Conservation (phyloP, 164 flowering plant species). For the Protea cynaroides region DNA sequence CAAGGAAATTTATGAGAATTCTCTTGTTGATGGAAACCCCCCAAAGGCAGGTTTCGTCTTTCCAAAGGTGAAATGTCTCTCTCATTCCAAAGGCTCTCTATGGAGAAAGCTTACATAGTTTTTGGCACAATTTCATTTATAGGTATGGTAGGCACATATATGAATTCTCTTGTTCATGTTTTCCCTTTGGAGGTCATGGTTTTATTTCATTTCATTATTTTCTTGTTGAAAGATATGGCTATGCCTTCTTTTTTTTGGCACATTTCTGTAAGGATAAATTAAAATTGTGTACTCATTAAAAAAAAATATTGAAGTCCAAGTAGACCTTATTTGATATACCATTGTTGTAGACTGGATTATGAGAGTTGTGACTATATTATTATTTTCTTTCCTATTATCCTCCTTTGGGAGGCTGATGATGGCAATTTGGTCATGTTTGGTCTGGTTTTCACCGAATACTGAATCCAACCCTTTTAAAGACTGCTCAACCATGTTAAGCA, state of each 20-base stretch:
- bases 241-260: neutral
- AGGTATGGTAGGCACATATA: neutral
- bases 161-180: neutral
- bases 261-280: neutral
- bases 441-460: no score
- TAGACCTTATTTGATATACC: no score
- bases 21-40: conserved; percentile 78
- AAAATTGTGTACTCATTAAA: neutral
- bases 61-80: conserved; percentile 66
- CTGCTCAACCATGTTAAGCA: no score
- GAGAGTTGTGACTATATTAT: neutral
- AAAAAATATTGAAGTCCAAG: neutral
- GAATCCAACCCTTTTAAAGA: no score
- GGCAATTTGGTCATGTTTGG: no score
- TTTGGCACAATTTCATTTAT: neutral
- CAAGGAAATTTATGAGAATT: conserved; percentile 88
- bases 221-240: neutral
- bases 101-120: conserved; percentile 76
- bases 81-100: conserved; percentile 53
- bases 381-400: no score
- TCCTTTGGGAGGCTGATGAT: no score
- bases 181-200: neutral
- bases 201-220: neutral
- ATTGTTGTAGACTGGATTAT: neutral
- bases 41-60: conserved; percentile 87